Evolutionary conservation across 208 protist genomes (phyloP), one percentile per base, ranked within the genome.

Genomic region (Zelonia costaricensis): DNA sequence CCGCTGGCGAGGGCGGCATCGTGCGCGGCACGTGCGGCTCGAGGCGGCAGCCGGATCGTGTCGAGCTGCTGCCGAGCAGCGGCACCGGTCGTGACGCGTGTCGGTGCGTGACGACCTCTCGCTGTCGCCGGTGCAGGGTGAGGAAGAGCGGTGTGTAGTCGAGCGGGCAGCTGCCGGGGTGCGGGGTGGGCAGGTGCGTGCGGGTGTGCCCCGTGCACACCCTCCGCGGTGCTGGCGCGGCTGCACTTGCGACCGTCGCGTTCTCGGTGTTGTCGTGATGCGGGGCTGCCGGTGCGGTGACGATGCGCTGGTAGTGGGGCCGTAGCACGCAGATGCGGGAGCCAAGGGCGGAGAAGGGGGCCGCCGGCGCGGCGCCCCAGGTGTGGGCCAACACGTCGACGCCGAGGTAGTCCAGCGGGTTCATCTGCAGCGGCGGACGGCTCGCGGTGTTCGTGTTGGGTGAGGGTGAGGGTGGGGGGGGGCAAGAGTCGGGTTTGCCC

Each of bases 111-210:
- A 71, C 28, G 13, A 44, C 64, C 18, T 64, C 65, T 12, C 53
- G 39, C 56, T 59, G 65, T 12, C 47, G 47, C 8, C 56, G 65
- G 46, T 71, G 48, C 25, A 64, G 33, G 6, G 39, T 53, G 10
- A 58, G 36, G 48, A 64, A 71, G 56, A 71, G 65, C 18, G 55
- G 1, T 12, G 65, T 59, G 40, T 71, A 71, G 56, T 71, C 65
- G 39, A 71, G 65, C 1, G 65, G 65, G 48, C 56, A 64, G 65
- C 65, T 71, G 57, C 40, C 65, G 18, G 56, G 2, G 57, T 64
- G 65, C 28, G 65, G 65, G 25, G 49, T 58, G 6, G 65, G 57
- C 5, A 71, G 56, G 36, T 59, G 52, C 6, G 48, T 63, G 27
- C 56, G 65, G 6, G 35, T 42, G 40, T 54, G 40, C 2, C 65